Evolutionary conservation across 176 grass and related monocot genomes (phyloP), one percentile per base, ranked within the genome.

Genomic region (Zoysia pacifica): DNA sequence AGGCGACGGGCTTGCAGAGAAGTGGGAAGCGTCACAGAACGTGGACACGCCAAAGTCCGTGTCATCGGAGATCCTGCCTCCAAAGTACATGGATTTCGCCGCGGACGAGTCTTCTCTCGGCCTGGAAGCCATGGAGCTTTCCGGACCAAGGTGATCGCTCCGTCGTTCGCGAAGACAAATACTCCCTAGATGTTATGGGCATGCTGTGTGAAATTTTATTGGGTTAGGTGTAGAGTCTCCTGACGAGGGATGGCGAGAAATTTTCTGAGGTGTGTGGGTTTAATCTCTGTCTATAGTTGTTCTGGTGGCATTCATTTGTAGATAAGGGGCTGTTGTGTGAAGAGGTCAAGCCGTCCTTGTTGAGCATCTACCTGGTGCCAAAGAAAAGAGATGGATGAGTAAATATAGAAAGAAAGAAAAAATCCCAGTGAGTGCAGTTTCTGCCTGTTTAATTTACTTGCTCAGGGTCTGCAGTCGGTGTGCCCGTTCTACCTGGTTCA

Each of bases 91-190:
- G 79, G 92, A 94, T 41, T 91, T 94, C 1, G 64, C 82, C 0
- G 89, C 70, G 0, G 95, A 98, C 2, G 95, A 98, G 41, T 94
- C 92, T 28, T 98, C 95, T 0, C 78, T 94, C 16, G 90, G 88
- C 50, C 77, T 94, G 11, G 95, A 98, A 81, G 95, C 92, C 11
- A 94, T 98, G 86, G 95, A 98, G 70, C 95, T 98, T 39, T 98
- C 95, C 0, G 95, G 95, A 19, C 95, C 95, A 14, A 89, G 95
- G 54, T 98, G 92, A 98, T 53, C 8, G 52, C 83, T 11, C 2
- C 35, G 45, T 35, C 7, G 3, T 62, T 14, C 28, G 3, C 28
- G 47, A 45, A 49, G 48, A 49, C 49, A 13, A 9, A 10, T 53
- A 28, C 28, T 28, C 28, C 28, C 28, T 28, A 48, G 73, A 55